Evolutionary conservation across 148 eudicot species (phyloP).

Genomic region (Gaultheria prostrata): DNA sequence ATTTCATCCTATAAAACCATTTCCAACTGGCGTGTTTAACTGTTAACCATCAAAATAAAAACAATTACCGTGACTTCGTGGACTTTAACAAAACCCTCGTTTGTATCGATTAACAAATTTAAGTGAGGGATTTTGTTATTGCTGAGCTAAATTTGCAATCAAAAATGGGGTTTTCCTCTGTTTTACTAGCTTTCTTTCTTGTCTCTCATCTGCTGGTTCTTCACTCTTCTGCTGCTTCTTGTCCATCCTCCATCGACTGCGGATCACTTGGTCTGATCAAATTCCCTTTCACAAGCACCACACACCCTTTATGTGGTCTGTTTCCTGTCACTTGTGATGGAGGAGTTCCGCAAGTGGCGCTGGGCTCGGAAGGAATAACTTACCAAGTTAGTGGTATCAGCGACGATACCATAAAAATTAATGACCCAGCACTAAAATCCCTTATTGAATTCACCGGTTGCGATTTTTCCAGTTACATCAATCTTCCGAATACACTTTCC

Average conservation of each 20-base stretch:
- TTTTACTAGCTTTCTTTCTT: not conserved
- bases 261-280: conserved; percentile 7
- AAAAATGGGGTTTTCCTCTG: not conserved
- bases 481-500: conserved; percentile 18
- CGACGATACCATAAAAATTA: not conserved
- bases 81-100: too few relatives aligned
- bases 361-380: conserved; percentile 2
- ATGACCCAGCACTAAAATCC: not conserved
- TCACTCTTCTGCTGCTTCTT: not conserved
- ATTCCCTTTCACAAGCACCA: conserved; percentile 37
- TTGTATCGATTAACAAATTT: too few relatives aligned
- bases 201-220: not conserved
- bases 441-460: not conserved
- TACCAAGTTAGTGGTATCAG: not conserved
- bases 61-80: too few relatives aligned
- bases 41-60: too few relatives aligned
- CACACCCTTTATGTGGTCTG: conserved; percentile 28
- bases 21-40: too few relatives aligned
- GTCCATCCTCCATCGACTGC: conserved; percentile 38
- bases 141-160: too few relatives aligned
- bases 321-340: conserved; percentile 26
- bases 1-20: too few relatives aligned
- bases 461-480: not conserved
- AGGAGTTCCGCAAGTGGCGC: conserved; percentile 10
- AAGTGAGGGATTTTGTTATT: too few relatives aligned